Evolutionary conservation across 371 early-diverging fungal genomes (phyloP), one percentile per base, ranked within the genome.

Genomic region (Syncephalastrum contaminatum): DNA sequence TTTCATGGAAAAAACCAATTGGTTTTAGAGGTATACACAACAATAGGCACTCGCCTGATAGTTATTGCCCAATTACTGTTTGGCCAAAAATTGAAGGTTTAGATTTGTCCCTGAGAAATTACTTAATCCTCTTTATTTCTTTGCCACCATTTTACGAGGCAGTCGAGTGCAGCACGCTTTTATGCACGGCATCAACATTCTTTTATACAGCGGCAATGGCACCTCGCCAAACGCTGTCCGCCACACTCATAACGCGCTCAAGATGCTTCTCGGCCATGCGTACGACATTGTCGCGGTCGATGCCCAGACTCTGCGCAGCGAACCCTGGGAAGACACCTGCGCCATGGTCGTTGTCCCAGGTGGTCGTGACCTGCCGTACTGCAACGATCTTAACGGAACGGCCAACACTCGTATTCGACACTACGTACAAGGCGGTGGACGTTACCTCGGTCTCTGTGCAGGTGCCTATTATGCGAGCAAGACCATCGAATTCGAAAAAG

Each of bases 361-460:
- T 30, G 97, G 96, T 1, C 73, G 94, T 30, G 96, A 96, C 66
- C 27, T 89, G 50, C 93, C 93, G 0, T 95, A 91, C 57, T 80
- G 87, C 39, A 64, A 79, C 8, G 82, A 86, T 50, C 71, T 96
- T 48, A 71, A 79, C 41, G 88, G 88, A 1, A 57, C 58, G 19
- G 70, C 78, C 45, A 85, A 88, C 51, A 48, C 48, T 6, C 80
- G 83, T 21, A 91, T 98, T 54, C 57, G 63, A 14, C 53, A 69
- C 13, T 98, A 85, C 75, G 93, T 97, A 3, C 40, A 65, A 1
- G 53, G 63, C 15, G 97, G 97, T 8, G 98, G 98, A 3, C 75
- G 81, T 13, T 96, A 93, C 64, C 69, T 94, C 36, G 98, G 98
- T 0, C 77, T 98, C 14, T 96, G 98, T 63, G 96, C 95, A 0